A percentile compares a stretch with the other conserved stretches of the same genome.
Conservation (phyloP, 2,329 filamentous ascomycete genomes). For the Periconia sp. region DNA sequence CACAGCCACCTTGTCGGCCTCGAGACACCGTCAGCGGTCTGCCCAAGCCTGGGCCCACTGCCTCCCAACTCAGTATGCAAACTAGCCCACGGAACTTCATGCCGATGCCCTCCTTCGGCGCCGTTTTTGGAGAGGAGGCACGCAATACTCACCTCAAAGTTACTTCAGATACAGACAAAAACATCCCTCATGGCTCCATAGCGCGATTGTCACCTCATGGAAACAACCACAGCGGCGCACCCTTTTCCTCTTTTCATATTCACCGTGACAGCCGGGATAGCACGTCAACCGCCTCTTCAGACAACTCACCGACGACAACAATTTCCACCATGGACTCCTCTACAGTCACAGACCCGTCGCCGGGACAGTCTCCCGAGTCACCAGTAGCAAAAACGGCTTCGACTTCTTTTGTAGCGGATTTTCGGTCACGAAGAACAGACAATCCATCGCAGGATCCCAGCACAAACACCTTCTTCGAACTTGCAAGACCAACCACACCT, state of each 20-base stretch:
- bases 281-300: slow-evolving; percentile 83
- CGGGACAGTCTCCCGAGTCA: slow-evolving; percentile 87
- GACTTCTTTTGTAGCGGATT: slow-evolving; percentile 66
- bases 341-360: slow-evolving; percentile 84
- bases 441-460: slow-evolving; percentile 47
- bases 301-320: slow-evolving; percentile 93
- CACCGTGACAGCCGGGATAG: slow-evolving; percentile 73
- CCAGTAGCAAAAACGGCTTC: slow-evolving; percentile 73
- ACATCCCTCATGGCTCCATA: slow-evolving; percentile 33
- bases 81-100: slow-evolving; percentile 37
- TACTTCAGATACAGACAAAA: slow-evolving; percentile 38
- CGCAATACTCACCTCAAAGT: slow-evolving; percentile 50
- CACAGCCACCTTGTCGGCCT: slow-evolving; percentile 16
- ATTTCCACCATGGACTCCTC: slow-evolving; percentile 91
- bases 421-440: slow-evolving; percentile 40
- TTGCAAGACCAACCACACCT: slow-evolving; percentile 52
- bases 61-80: slow-evolving; percentile 39
- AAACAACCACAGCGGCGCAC: slow-evolving; percentile 31
- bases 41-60: slow-evolving; percentile 19
- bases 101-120: slow-evolving; percentile 73
- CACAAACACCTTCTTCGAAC: slow-evolving; percentile 55
- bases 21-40: slow-evolving; percentile 16
- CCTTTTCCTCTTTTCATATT: slow-evolving; percentile 54
- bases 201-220: slow-evolving; percentile 38
- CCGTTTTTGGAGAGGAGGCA: slow-evolving; percentile 68